Evolutionary conservation across 306 rosid species (phyloP).

Genomic region (Lablab purpureus): DNA sequence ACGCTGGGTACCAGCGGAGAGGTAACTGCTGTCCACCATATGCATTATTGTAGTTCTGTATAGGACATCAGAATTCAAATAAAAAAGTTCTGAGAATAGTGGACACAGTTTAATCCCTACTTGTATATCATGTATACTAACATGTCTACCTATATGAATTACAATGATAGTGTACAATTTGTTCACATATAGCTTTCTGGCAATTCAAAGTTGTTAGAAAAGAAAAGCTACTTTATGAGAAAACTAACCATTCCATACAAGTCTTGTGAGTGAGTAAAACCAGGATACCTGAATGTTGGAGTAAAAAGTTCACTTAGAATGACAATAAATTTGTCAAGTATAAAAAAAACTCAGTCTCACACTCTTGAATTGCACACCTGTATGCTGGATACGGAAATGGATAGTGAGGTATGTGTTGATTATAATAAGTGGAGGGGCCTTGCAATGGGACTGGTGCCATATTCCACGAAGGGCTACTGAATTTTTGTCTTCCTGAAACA

Average conservation of each 20-base stretch:
- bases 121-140: neutral
- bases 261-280: constrained; percentile 61
- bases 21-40: constrained; percentile 63
- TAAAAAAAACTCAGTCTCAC: neutral
- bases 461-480: constrained; percentile 55
- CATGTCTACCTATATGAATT: neutral
- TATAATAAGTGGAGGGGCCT: constrained; percentile 51
- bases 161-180: constrained; percentile 5
- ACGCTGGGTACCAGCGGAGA: constrained; percentile 44
- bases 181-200: neutral
- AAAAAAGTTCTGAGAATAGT: neutral
- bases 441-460: constrained; percentile 49
- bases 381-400: constrained; percentile 49
- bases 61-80: constrained; percentile 15
- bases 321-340: constrained; percentile 20
- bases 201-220: neutral
- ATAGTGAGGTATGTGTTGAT: constrained; percentile 61
- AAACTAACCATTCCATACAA: constrained; percentile 57
- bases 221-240: constrained; percentile 21
- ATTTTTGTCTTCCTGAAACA: constrained; percentile 51
- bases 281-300: constrained; percentile 62
- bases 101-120: neutral
- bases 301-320: constrained; percentile 36
- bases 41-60: constrained; percentile 58
- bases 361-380: constrained; percentile 52